Conservation (phyloP, 148 eudicot species). For the Rhododendron williamsianum region DNA sequence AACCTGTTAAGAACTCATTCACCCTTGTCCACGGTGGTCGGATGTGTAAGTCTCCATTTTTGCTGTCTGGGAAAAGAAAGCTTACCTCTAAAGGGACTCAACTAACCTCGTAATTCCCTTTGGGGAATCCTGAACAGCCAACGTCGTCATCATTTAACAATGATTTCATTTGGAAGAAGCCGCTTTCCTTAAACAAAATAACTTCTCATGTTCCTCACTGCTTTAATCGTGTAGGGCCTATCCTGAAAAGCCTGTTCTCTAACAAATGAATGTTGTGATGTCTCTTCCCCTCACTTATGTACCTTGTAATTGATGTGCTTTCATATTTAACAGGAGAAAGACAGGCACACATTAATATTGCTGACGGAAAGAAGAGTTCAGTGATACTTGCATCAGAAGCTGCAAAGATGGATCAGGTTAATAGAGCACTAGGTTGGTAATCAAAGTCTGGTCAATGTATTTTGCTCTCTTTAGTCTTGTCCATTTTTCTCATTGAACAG, state of each 20-base stretch:
- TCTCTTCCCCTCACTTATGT: not conserved
- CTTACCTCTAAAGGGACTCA: not conserved
- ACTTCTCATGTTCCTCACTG: not conserved
- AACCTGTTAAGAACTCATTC: not conserved
- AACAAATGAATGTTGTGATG: not conserved
- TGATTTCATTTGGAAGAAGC: not conserved
- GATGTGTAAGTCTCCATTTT: not conserved
- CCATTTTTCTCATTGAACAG: not conserved
- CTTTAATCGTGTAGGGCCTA: not conserved
- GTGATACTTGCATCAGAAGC: conserved; percentile 84
- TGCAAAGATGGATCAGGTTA: conserved; percentile 65
- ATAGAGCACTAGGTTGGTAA: conserved; percentile 68
- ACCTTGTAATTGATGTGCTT: conserved; percentile 10
- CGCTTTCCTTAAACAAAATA: not conserved
- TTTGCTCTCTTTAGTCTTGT: not conserved
- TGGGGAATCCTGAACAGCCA: not conserved
- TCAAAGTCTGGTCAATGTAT: not conserved
- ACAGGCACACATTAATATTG: conserved; percentile 55
- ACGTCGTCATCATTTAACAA: not conserved
- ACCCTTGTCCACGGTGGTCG: not conserved
- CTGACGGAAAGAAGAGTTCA: conserved; percentile 43
- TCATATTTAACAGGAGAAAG: conserved; percentile 53
- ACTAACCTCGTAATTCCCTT: not conserved
- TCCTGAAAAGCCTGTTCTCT: not conserved
- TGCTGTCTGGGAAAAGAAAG: not conserved